Evolutionary conservation across 192 early-diverging fungal species (phyloP).

Genomic region (Coemansia biformis): DNA sequence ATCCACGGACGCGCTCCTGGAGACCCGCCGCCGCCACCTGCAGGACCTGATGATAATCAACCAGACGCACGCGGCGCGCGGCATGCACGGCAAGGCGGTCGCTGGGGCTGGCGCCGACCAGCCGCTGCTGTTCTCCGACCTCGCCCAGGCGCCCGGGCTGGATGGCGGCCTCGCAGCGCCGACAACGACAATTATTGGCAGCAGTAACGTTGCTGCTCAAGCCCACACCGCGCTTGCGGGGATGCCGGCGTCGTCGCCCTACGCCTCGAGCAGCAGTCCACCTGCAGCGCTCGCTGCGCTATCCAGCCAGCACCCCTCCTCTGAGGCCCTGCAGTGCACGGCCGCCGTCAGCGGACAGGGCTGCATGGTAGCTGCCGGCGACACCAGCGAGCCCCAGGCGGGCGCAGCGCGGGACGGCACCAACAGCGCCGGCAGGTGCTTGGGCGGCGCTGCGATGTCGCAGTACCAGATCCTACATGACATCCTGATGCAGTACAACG

Average conservation of each 20-base stretch:
- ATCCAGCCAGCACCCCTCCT: background rate
- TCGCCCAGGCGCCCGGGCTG: slow-evolving; percentile 3
- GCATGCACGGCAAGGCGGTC: slow-evolving; percentile 6
- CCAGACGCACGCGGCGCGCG: slow-evolving; percentile 36
- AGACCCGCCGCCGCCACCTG: slow-evolving; percentile 39
- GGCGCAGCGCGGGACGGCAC: background rate
- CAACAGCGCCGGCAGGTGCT: background rate
- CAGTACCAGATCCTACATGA: slow-evolving; percentile 35
- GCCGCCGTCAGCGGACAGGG: background rate
- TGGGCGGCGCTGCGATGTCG: background rate
- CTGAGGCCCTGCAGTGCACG: background rate
- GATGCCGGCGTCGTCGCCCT: background rate
- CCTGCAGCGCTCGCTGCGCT: background rate
- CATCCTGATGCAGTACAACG: slow-evolving; percentile 26
- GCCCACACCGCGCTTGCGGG: too few species aligned
- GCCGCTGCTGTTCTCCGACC: slow-evolving; percentile 26
- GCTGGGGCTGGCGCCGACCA: background rate
- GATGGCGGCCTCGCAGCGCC: background rate
- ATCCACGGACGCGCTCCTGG: slow-evolving; percentile 25
- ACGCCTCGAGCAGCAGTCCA: background rate
- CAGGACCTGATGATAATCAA: slow-evolving; percentile 45
- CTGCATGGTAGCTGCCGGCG: too few species aligned
- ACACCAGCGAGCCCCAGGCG: background rate
- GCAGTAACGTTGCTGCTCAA: background rate
- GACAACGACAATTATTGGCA: background rate